Conservation (phyloP, 1,139 yeast genomes). For the Yamadazyma friedrichii region DNA sequence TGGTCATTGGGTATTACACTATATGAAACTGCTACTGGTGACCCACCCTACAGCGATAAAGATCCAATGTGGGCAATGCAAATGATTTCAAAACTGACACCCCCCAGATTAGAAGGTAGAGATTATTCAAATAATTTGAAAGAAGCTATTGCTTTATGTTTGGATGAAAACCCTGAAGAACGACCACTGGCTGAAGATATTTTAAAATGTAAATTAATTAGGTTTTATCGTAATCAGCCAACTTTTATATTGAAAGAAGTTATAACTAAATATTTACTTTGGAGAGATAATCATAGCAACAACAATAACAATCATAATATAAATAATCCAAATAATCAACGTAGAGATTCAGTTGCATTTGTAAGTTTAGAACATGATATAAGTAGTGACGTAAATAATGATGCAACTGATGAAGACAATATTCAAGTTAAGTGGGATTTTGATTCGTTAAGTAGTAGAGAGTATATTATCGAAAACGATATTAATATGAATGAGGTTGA, state of each 20-base stretch:
- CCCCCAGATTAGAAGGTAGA: conserved; percentile 91
- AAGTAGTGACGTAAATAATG: conserved; percentile 18
- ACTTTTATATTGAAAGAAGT: conserved; percentile 68
- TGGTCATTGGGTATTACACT: conserved; percentile 95
- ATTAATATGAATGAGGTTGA: conserved; percentile 51
- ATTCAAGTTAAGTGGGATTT: conserved; percentile 87
- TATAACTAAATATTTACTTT: conserved; percentile 72
- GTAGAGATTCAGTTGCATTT: conserved; percentile 47
- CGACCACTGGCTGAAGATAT: conserved; percentile 87
- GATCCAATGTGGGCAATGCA: conserved; percentile 96
- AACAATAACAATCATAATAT: too few species aligned
- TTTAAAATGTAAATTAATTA: conserved; percentile 69
- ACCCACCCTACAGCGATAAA: conserved; percentile 95
- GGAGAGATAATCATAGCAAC: conserved; percentile 57
- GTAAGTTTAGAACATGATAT: conserved; percentile 34
- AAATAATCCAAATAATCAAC: conserved; percentile 26
- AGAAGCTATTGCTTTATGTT: conserved; percentile 86
- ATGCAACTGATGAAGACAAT: conserved; percentile 26
- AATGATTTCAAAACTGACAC: conserved; percentile 86
- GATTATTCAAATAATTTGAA: conserved; percentile 74
- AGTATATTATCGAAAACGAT: conserved; percentile 68
- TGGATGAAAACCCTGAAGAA: conserved; percentile 90
- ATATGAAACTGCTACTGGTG: conserved; percentile 94
- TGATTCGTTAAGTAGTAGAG: conserved; percentile 71
- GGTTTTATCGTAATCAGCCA: conserved; percentile 57